Percentiles rank a stretch among this genome's conserved stretches.
Evolutionary conservation across 1,284 basidiomycete species (phyloP).

Genomic region (Puccinia horiana): DNA sequence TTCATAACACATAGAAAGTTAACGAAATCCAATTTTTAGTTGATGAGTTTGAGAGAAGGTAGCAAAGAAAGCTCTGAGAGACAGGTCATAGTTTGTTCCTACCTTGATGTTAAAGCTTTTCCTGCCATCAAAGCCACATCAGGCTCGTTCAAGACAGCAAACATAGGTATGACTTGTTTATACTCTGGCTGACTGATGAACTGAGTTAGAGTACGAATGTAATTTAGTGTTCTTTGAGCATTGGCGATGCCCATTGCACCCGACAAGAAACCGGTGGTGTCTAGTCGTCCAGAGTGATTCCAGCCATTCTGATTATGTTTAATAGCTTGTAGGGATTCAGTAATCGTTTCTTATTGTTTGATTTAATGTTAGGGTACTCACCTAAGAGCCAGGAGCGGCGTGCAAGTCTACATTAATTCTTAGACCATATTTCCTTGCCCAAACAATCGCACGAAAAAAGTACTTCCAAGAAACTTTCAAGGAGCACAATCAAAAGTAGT

Average conservation of each 20-base stretch:
- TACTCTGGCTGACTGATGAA: slow-evolving; percentile 57
- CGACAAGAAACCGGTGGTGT: slow-evolving; percentile 64
- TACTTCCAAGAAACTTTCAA: slow-evolving; percentile 57
- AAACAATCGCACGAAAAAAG: slow-evolving; percentile 40
- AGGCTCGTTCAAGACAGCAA: slow-evolving; percentile 57
- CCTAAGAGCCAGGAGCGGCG: slow-evolving; percentile 61
- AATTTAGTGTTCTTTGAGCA: slow-evolving; percentile 57
- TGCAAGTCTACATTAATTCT: slow-evolving; percentile 55
- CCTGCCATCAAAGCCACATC: neutral
- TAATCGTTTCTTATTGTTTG: neutral
- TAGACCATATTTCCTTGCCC: slow-evolving; percentile 55
- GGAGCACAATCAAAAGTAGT: neutral
- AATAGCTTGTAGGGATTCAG: slow-evolving; percentile 1
- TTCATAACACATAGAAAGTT: slow-evolving; percentile 66
- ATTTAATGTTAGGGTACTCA: slow-evolving; percentile 7
- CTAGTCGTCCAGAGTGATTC: slow-evolving; percentile 63
- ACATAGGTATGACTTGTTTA: slow-evolving; percentile 55
- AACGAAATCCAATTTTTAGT: neutral
- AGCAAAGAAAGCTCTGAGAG: neutral
- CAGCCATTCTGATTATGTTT: slow-evolving; percentile 63
- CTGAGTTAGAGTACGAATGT: slow-evolving; percentile 56
- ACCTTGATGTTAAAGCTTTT: slow-evolving; percentile 42
- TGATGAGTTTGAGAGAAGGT: neutral
- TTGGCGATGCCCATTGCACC: slow-evolving; percentile 67
- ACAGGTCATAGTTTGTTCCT: neutral